These are phyloP conservation scores for Sechiopsis laciniata DNA, from an alignment of 306 rosid species.

Conservation along the genomic window DNA sequence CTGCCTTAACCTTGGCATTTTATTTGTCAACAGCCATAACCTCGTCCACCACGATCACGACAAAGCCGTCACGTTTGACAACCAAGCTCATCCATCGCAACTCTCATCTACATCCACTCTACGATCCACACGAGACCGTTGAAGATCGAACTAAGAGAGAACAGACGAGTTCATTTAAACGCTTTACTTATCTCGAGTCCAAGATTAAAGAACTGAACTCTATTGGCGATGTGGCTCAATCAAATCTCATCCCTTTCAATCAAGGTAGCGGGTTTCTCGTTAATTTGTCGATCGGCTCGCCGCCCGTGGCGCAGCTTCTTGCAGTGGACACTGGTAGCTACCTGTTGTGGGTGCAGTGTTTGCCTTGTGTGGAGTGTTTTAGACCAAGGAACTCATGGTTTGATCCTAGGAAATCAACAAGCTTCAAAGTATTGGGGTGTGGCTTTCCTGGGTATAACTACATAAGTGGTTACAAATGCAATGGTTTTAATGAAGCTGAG, in stretches of 20 bases:
- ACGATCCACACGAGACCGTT: constrained; percentile 3
- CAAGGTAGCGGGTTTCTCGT: constrained; percentile 1
- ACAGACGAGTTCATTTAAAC: not conserved
- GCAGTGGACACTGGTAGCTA: constrained; percentile 20
- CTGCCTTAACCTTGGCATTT: constrained; percentile 1
- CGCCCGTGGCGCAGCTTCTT: constrained; percentile 13
- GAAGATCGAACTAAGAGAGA: constrained; percentile 8
- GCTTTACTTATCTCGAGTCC: not conserved
- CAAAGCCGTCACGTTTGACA: constrained; percentile 8
- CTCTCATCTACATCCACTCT: constrained; percentile 16
- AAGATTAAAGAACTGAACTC: constrained; percentile 12
- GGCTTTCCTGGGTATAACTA: not conserved
- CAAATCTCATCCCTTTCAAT: constrained; percentile 3
- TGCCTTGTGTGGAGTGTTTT: constrained; percentile 17
- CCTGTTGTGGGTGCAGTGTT: constrained; percentile 25
- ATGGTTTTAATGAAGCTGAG: constrained; percentile 5
- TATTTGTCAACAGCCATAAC: constrained; percentile 14
- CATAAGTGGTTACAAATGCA: constrained; percentile 17
- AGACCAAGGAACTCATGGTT: constrained; percentile 1
- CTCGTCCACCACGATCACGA: not conserved
- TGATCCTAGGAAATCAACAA: constrained; percentile 14
- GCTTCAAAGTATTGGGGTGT: constrained; percentile 15
- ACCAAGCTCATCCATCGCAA: constrained; percentile 21
- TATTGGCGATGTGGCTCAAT: not conserved
- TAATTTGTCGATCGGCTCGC: constrained; percentile 14